Conservation (phyloP, 2,329 filamentous ascomycete genomes). For the Aspergillus glaucus region DNA sequence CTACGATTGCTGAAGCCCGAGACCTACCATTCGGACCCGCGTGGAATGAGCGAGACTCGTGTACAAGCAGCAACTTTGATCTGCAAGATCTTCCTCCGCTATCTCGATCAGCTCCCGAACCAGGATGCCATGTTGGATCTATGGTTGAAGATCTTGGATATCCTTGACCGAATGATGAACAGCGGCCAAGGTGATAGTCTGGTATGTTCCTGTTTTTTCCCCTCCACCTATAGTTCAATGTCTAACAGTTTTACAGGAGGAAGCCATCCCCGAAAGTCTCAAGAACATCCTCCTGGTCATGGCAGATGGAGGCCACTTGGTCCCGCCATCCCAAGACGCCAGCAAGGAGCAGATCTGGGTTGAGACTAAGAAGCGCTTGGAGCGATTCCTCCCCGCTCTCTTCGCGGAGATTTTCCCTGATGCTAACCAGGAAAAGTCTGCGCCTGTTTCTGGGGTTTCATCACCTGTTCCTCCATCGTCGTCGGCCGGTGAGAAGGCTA, state of each 20-base stretch:
- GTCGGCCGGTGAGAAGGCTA: slow-evolving; percentile 4
- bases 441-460: slow-evolving; percentile 9
- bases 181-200: slow-evolving; percentile 85
- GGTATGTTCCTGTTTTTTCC: slow-evolving; percentile 48
- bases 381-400: slow-evolving; percentile 54
- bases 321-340: slow-evolving; percentile 55
- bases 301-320: slow-evolving; percentile 79
- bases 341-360: slow-evolving; percentile 51
- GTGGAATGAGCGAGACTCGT: slow-evolving; percentile 92
- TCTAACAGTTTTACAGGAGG: slow-evolving; percentile 54
- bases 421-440: slow-evolving; percentile 14
- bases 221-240: slow-evolving; percentile 6
- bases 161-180: slow-evolving; percentile 95
- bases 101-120: slow-evolving; percentile 74
- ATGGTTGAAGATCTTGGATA: slow-evolving; percentile 86
- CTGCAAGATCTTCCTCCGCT: slow-evolving; percentile 93
- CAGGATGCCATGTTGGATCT: slow-evolving; percentile 86
- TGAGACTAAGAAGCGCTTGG: slow-evolving; percentile 56
- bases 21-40: slow-evolving; percentile 81
- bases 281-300: slow-evolving; percentile 97
- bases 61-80: slow-evolving; percentile 86
- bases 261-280: slow-evolving; percentile 88
- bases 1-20: slow-evolving; percentile 84
- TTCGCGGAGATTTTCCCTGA: slow-evolving; percentile 55
- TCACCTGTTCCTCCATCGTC: slow-evolving; percentile 11